Evolutionary conservation across 176 grass and related monocot species (phyloP), one percentile per base, ranked within the genome.

Genomic region (Leersia perrieri): DNA sequence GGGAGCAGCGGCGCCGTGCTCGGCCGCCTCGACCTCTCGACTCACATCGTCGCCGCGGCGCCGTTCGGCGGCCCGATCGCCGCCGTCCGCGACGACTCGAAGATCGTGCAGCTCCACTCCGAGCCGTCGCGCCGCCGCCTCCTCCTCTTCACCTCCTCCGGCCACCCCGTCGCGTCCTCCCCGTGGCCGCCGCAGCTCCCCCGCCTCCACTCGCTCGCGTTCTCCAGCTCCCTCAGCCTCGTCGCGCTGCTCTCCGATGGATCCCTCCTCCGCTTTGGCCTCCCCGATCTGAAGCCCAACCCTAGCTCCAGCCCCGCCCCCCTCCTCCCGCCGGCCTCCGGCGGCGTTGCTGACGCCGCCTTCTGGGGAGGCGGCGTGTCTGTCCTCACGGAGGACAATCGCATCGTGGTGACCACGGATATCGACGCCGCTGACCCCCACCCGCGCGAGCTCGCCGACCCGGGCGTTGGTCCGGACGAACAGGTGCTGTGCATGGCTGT

Each of bases 81-180:
- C n/a, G 92, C 95, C 74, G 93, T 98, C 66, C 88, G 95, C 53
- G 95, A 98, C 70, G 95, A 98, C 81, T 94, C 95, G 20, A 98
- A 98, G 88, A 98, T 98, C 84, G 95, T 98, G 40, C 95, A 98
- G 85, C 84, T 98, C 65, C 83, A 89, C 80, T 89, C 90, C 60
- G 95, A 98, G 84, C 93, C 95, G 32, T 93, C 95, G 7, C 95
- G 95, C 42, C 92, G 95, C 13, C 92, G 91, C 82, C 88, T 98
- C 60, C 95, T 91, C 83, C 89, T 98, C 66, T 94, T 94, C 85
- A 89, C 89, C 78, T 88, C 88, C 39, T 81, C 92, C 11, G 95
- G 90, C 53, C 66, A 84, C 53, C 77, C 89, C 11, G 58, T 98
- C 44, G 90, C 92, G 18, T 98, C 95, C 81, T 71, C 83, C 44